Evolutionary conservation across 495 filamentous ascomycete genomes (phyloP), one percentile per base, ranked within the genome.

Genomic region (Trichoderma reesei): DNA sequence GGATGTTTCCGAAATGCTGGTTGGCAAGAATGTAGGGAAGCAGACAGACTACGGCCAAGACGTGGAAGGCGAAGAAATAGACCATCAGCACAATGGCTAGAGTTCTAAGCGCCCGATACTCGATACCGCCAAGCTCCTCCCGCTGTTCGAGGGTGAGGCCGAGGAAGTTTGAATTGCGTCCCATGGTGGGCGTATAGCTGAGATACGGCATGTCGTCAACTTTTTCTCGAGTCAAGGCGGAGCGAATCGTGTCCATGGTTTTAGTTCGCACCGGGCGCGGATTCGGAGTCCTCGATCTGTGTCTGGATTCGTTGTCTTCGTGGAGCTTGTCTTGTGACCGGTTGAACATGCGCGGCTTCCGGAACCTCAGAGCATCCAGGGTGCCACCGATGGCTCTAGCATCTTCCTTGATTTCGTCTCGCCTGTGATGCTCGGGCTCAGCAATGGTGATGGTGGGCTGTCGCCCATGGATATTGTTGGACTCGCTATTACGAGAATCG

Each of bases 111-210:
- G 91, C 86, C 3, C 91, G 85, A 68, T 96, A 96, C 74, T 96
- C 91, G 62, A 95, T 93, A 10, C 91, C 91, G 10, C 91, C 91
- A 10, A 96, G 77, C 69, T 94, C 90, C 68, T 96, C 89, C 63
- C 90, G 82, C 71, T 96, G 91, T 61, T 88, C 87, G 69, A 90
- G 87, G 0, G 86, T 90, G 63, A 96, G 73, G 71, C 90, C 88
- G 14, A 93, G 77, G 68, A 96, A 97, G 36, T 87, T 85, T 42
- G 92, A 96, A 69, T 96, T 96, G 46, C 92, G 80, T 14, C 89
- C 91, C 39, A 95, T 77, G 0, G 92, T 97, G 6, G 91, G 89
- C 69, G 90, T 83, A 82, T 88, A 95, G 70, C 89, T 94, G 18
- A 97, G 80, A 73, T 96, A 97, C 1, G 92, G 91, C 51, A 86